Percentiles rank a stretch among this genome's conserved stretches.
Evolutionary conservation across 2,329 filamentous ascomycete species (phyloP).

Genomic region (Colletotrichum chrysophilum): DNA sequence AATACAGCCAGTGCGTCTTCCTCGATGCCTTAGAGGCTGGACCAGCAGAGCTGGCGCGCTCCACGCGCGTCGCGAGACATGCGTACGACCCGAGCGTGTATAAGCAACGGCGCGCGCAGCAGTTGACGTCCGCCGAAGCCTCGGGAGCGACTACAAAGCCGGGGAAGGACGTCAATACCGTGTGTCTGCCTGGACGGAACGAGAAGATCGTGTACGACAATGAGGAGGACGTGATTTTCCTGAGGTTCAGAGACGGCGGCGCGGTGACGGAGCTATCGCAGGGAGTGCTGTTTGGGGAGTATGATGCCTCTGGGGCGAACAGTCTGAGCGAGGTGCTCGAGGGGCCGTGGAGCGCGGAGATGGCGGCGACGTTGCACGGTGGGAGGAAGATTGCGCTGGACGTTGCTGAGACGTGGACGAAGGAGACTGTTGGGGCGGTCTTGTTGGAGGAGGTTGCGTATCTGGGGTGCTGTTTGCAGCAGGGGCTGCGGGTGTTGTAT

Average conservation of each 20-base stretch:
- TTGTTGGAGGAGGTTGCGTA: constrained; percentile 31
- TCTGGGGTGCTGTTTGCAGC: constrained; percentile 33
- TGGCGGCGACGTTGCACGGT: constrained; percentile 27
- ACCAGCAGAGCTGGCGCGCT: neutral
- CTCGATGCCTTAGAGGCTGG: constrained; percentile 9
- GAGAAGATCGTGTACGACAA: constrained; percentile 27
- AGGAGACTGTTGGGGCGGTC: constrained; percentile 14
- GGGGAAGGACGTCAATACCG: constrained; percentile 20
- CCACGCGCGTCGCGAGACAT: neutral
- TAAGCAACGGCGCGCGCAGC: neutral
- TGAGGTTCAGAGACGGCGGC: constrained; percentile 28
- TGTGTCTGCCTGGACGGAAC: constrained; percentile 29
- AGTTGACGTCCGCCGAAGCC: constrained; percentile 18
- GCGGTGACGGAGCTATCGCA: neutral
- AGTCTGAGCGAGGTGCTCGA: constrained; percentile 26
- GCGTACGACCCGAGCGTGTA: constrained; percentile 8
- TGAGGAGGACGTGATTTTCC: constrained; percentile 30
- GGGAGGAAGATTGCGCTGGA: constrained; percentile 33
- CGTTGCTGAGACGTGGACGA: constrained; percentile 29
- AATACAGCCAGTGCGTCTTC: constrained; percentile 14
- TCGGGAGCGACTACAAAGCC: neutral
- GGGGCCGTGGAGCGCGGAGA: constrained; percentile 33
- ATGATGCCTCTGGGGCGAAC: neutral
- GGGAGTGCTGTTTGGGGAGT: constrained; percentile 10
- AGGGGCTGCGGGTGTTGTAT: constrained; percentile 33